These are phyloP conservation scores for Ricinus communis DNA, from an alignment of 345 rosid species.

Conservation along the genomic window DNA sequence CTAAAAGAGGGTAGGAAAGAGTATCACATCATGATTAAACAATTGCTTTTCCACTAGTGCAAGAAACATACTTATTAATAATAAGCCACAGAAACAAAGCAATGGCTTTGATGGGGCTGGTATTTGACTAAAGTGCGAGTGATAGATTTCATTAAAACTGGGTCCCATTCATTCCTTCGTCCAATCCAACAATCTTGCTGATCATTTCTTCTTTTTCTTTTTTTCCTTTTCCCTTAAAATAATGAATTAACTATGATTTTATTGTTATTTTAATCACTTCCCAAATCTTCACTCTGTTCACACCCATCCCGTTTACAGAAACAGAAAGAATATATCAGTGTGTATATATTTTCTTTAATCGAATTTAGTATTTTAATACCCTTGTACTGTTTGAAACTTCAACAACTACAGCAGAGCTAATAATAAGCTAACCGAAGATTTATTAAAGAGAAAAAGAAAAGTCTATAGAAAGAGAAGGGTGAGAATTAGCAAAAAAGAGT, in stretches of 20 bases:
- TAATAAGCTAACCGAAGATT: not conserved
- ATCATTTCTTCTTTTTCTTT: too few relatives aligned
- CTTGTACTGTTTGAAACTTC: not conserved
- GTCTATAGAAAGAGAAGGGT: not conserved
- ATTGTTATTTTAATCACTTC: too few relatives aligned
- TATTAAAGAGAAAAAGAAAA: not conserved
- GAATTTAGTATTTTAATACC: too few relatives aligned
- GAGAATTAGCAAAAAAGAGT: not conserved
- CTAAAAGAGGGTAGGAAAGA: too few relatives aligned
- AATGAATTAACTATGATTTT: too few relatives aligned
- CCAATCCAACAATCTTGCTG: too few relatives aligned
- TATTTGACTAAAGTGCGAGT: not conserved
- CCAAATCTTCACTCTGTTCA: not conserved
- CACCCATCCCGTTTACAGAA: not conserved
- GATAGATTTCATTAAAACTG: constrained; percentile 10
- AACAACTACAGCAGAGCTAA: not conserved
- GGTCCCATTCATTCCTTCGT: constrained; percentile 3
- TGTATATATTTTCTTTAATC: too few relatives aligned
- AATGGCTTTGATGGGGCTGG: not conserved
- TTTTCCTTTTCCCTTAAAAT: too few relatives aligned
- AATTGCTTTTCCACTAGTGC: not conserved
- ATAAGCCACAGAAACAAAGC: not conserved
- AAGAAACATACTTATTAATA: not conserved
- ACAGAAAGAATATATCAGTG: not conserved
- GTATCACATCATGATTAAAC: not conserved